A percentile compares a stretch with the other conserved stretches of the same genome.
These are phyloP conservation scores for Litsea cubeba DNA, from an alignment of 164 flowering plant genomes.

Conservation along the genomic window DNA sequence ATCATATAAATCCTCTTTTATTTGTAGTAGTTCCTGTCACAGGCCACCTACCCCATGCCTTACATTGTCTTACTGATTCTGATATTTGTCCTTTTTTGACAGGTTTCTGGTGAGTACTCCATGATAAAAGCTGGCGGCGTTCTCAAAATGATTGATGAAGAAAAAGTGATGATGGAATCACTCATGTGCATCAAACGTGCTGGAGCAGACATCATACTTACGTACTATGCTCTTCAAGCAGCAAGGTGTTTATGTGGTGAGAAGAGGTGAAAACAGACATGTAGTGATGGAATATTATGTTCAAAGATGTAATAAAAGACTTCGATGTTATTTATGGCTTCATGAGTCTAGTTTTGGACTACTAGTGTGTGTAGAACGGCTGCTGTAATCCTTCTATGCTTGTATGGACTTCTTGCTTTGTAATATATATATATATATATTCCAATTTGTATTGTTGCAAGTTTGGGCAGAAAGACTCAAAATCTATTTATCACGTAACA, in stretches of 20 bases:
- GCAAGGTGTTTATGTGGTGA: constrained; percentile 75
- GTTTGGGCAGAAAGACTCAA: constrained; percentile 6
- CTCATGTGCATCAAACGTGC: constrained; percentile 87
- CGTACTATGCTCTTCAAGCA: constrained; percentile 91
- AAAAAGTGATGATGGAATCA: constrained; percentile 93
- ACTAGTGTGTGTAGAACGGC: neutral
- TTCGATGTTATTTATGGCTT: neutral
- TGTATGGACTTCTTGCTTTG: neutral
- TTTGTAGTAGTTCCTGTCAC: neutral
- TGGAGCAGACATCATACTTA: constrained; percentile 90
- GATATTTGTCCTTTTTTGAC: constrained; percentile 3
- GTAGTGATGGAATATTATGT: neutral
- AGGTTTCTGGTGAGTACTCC: constrained; percentile 98
- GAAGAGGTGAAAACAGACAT: constrained; percentile 41
- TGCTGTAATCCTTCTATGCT: neutral
- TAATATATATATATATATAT: neutral
- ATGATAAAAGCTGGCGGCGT: constrained; percentile 94
- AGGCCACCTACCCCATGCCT: constrained; percentile 4
- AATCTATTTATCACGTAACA: constrained; percentile 19
- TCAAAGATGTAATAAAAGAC: neutral
- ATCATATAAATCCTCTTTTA: too few species aligned
- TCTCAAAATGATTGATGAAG: constrained; percentile 91
- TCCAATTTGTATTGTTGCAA: too few species aligned
- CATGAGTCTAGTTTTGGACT: neutral
- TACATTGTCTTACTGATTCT: neutral